Evolutionary conservation across 1,139 yeast species (phyloP).

Genomic region (Sugiyamaella xylanicola): DNA sequence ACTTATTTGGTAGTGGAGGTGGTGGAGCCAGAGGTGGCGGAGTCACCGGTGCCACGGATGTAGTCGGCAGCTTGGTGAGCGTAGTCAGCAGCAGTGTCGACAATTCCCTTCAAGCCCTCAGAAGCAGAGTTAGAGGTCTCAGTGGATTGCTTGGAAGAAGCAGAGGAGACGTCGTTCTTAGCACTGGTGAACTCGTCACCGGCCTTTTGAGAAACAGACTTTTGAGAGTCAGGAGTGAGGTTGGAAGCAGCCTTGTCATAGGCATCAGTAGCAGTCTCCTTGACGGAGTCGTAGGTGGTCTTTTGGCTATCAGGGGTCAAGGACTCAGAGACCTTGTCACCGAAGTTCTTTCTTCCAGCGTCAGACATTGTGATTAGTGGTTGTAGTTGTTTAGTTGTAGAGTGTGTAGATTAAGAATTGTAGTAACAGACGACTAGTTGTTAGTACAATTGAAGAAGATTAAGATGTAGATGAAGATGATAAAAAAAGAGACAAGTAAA

Average conservation of each 20-base stretch:
- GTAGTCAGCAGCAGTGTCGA: constrained; percentile 26
- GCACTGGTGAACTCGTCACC: constrained; percentile 60
- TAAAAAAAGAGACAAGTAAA: not conserved
- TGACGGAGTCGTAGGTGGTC: constrained; percentile 62
- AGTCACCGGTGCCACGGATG: constrained; percentile 20
- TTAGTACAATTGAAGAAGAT: not conserved
- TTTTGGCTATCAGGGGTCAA: constrained; percentile 76
- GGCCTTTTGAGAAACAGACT: constrained; percentile 67
- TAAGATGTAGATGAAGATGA: not conserved
- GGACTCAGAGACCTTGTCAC: constrained; percentile 67
- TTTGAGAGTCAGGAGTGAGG: constrained; percentile 62
- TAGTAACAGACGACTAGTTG: not conserved
- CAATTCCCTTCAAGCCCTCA: constrained; percentile 25
- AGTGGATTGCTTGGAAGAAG: constrained; percentile 21
- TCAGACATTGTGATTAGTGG: constrained; percentile 29
- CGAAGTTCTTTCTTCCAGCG: constrained; percentile 71
- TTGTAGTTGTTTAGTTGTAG: constrained; percentile 7
- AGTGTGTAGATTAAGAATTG: not conserved
- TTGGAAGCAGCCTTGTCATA: constrained; percentile 65
- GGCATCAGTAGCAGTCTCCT: constrained; percentile 68
- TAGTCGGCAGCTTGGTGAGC: constrained; percentile 27
- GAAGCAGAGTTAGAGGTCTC: constrained; percentile 17
- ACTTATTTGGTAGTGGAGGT: constrained; percentile 4
- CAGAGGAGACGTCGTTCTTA: constrained; percentile 42
- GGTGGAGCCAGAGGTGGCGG: constrained; percentile 15